Conservation (phyloP, 1,284 basidiomycete genomes). For the Sporisorium graminicola region DNA sequence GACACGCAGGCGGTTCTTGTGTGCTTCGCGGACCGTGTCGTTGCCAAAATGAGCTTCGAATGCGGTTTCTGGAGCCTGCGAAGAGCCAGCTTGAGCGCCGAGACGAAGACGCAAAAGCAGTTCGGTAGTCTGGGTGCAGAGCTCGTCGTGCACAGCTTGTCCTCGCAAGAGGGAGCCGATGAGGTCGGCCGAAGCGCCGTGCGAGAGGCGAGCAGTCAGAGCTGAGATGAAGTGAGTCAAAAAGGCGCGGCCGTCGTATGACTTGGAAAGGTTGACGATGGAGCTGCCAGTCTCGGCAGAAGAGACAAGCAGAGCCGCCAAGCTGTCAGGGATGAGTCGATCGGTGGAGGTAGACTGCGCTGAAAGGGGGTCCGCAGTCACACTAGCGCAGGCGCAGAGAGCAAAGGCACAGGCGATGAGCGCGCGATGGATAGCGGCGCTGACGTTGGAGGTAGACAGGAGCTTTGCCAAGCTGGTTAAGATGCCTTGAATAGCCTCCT, state of each 20-base stretch:
- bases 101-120: conserved; percentile 42
- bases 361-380: conserved; percentile 29
- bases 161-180: conserved; percentile 38
- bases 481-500: conserved; percentile 54
- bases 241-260: conserved; percentile 54
- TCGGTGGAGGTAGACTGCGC: conserved; percentile 20
- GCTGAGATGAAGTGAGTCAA: conserved; percentile 45
- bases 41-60: conserved; percentile 34
- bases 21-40: conserved; percentile 21
- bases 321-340: conserved; percentile 45
- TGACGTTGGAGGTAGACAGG: conserved; percentile 14
- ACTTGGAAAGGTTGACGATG: conserved; percentile 27
- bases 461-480: conserved; percentile 48
- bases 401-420: conserved; percentile 53
- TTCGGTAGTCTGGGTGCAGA: conserved; percentile 28
- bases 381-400: conserved; percentile 51
- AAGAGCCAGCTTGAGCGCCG: conserved; percentile 14
- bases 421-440: conserved; percentile 42
- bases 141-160: conserved; percentile 25
- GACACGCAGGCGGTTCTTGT: conserved; percentile 45
- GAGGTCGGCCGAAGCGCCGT: conserved; percentile 31
- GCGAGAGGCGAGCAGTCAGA: conserved; percentile 34
- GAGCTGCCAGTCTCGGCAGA: conserved; percentile 31
- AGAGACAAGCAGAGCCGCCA: conserved; percentile 36
- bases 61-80: conserved; percentile 27